phyloP scores from a whole-genome alignment of 1,284 basidiomycete species.

The Malassezia pachydermatis region DNA sequence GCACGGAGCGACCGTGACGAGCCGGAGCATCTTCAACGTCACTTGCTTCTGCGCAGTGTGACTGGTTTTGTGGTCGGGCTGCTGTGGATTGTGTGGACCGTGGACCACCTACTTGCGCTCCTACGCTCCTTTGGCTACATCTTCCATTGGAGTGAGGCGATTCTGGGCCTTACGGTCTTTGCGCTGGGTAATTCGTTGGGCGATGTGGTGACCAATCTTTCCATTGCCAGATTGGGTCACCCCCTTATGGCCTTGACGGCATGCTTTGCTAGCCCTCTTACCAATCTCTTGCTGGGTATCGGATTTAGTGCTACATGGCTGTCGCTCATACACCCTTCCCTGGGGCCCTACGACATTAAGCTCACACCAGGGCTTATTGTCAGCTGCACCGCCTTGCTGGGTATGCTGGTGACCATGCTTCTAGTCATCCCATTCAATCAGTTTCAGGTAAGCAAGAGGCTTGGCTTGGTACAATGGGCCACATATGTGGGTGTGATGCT shows the following conservation, averaged over 20 bases:
- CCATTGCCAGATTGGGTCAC: constrained; percentile 51
- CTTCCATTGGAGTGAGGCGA: constrained; percentile 89
- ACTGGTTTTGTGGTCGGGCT: constrained; percentile 38
- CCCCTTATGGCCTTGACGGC: constrained; percentile 60
- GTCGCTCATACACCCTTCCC: constrained; percentile 1
- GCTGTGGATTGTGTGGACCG: constrained; percentile 44
- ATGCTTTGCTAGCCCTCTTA: constrained; percentile 88
- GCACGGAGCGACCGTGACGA: constrained; percentile 17
- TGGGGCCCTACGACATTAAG: constrained; percentile 3
- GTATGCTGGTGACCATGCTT: constrained; percentile 62
- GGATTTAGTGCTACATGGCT: constrained; percentile 59
- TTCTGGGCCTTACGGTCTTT: constrained; percentile 90
- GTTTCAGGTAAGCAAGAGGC: constrained; percentile 64
- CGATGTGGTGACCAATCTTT: constrained; percentile 91
- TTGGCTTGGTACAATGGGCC: constrained; percentile 66
- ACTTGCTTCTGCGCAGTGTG: constrained; percentile 25
- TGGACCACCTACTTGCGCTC: constrained; percentile 41
- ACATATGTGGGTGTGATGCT: constrained; percentile 53
- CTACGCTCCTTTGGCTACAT: constrained; percentile 76
- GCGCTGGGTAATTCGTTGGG: constrained; percentile 91
- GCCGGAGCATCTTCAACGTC: constrained; percentile 9
- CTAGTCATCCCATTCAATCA: constrained; percentile 70
- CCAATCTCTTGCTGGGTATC: constrained; percentile 85
- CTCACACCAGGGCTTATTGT: constrained; percentile 5
- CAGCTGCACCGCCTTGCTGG: constrained; percentile 52